phyloP scores from a whole-genome alignment of 202 grass and related monocot species.

The Dendrocalamus latiflorus region DNA sequence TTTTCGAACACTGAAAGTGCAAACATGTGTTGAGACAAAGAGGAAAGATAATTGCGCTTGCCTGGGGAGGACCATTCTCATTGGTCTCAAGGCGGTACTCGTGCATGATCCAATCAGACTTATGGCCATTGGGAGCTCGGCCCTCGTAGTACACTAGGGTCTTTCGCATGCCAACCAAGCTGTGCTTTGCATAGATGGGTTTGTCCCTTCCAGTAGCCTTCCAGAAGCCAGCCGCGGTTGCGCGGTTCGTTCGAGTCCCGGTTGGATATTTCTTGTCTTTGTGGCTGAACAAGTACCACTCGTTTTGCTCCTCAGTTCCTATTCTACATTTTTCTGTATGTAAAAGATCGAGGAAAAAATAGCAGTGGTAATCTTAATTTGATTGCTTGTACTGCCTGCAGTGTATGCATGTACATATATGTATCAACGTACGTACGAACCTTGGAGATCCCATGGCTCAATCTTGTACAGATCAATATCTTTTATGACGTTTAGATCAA shows the following conservation, averaged over 20 bases:
- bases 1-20: neutral
- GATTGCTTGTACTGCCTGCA: neutral
- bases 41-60: neutral
- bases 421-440: neutral
- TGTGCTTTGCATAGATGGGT: conserved; percentile 67
- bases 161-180: conserved; percentile 78
- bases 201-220: conserved; percentile 85
- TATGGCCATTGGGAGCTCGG: conserved; percentile 78
- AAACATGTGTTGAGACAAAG: neutral
- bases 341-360: neutral
- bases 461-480: conserved; percentile 89
- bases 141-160: conserved; percentile 84
- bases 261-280: conserved; percentile 94
- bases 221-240: conserved; percentile 62
- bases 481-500: conserved; percentile 83
- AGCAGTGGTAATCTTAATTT: too few species aligned
- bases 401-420: neutral
- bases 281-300: conserved; percentile 95
- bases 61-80: conserved; percentile 74
- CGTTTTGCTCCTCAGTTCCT: conserved; percentile 55
- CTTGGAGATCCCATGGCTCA: conserved; percentile 92
- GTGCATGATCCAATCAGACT: conserved; percentile 99
- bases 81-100: conserved; percentile 87
- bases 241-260: conserved; percentile 63
- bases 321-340: conserved; percentile 53